phyloP scores from a whole-genome alignment of 2,329 filamentous ascomycete species.

The Tolypocladium paradoxum region DNA sequence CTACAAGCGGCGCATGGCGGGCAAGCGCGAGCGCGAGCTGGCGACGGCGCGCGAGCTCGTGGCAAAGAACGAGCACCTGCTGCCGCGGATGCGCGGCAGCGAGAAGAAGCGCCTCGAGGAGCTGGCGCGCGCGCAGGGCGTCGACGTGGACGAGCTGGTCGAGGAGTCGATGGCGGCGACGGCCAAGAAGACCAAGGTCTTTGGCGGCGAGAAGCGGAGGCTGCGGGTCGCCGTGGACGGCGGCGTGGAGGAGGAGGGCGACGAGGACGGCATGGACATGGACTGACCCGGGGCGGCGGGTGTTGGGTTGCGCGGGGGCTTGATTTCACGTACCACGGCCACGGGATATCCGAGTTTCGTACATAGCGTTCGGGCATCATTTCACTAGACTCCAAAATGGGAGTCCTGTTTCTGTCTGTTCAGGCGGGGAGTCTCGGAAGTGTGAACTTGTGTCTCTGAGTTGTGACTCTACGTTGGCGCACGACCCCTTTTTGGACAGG shows the following conservation, averaged over 20 bases:
- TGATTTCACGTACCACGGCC: background rate
- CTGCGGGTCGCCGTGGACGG: constrained; percentile 26
- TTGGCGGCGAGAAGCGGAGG: constrained; percentile 31
- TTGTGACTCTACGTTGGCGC: too few species aligned
- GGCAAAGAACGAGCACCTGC: constrained; percentile 81
- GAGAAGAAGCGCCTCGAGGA: constrained; percentile 50
- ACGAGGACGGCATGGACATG: constrained; percentile 20
- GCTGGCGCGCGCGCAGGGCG: constrained; percentile 36
- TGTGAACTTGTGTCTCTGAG: too few species aligned
- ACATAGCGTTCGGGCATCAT: constrained; percentile 4
- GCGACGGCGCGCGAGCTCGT: constrained; percentile 79
- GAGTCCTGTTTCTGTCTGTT: background rate
- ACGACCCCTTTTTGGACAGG: too few species aligned
- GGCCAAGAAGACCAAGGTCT: constrained; percentile 23
- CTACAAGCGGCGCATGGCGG: constrained; percentile 88
- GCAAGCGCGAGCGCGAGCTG: constrained; percentile 74
- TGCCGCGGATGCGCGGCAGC: constrained; percentile 60
- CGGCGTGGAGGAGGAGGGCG: constrained; percentile 18
- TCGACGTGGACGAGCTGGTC: constrained; percentile 34
- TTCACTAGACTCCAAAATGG: background rate
- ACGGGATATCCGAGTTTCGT: background rate
- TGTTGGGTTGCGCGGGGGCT: background rate
- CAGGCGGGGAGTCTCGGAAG: too few species aligned
- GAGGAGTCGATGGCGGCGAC: constrained; percentile 17
- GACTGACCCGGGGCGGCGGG: constrained; percentile 10